Evolutionary conservation across 352 stramenopile species (phyloP), one percentile per base, ranked within the genome.

Genomic region (Plasmopara muralis): DNA sequence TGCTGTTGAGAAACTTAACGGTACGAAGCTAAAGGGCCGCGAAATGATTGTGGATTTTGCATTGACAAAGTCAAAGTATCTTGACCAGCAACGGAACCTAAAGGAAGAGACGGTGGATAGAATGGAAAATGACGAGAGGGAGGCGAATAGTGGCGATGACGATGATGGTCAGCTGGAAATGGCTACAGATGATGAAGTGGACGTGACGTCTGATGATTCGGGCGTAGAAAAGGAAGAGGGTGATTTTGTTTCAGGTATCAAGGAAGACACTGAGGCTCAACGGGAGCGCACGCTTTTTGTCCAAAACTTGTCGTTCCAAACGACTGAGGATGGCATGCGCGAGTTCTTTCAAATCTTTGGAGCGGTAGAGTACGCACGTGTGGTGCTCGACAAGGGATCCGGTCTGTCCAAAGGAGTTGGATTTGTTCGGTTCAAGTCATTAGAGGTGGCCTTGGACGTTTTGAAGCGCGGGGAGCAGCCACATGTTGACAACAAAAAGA

Each of bases 11-110:
- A 77, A 82, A 31, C 63, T 88, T 20, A 93, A 90, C 47, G 81
- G 79, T 51, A 60, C 60, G 28, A 91, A 91, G 47, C 61, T 93
- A 29, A 89, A 89, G 50, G 83, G 80, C 40, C 78, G 83, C 42
- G 74, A 89, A 57, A 89, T 93, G 69, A 78, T 91, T 56, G 83
- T 93, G 29, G 83, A 93, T 73, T 89, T 87, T 61, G 83, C 83
- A 34, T 50, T 93, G 25, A 75, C 80, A 9, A 91, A 93, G 59
- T 63, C 67, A 13, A 84, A 93, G 53, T 91, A 90, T 47, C 29
- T 88, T 25, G 69, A 89, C 50, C 73, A 86, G 62, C 74, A 87
- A 51, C 75, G 82, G 53, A 72, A 89, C 47, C 72, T 77, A 44
- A 55, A 76, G 31, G 48, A 70, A 10, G 56, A 81, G 28, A 55